Evolutionary conservation across 257 asterid genomes (phyloP).

Genomic region (Leptodermis oblonga): DNA sequence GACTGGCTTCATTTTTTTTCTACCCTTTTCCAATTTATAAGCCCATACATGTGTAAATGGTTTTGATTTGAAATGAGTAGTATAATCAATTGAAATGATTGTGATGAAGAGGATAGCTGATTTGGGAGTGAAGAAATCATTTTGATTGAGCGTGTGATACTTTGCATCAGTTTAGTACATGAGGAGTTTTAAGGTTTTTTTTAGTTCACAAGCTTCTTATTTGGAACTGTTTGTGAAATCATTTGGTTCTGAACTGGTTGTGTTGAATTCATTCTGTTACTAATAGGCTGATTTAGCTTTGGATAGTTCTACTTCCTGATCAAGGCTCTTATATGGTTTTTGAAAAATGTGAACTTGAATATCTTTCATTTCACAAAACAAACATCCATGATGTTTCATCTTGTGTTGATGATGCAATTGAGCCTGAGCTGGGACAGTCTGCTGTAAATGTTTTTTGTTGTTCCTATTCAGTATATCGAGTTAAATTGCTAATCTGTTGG

Average conservation of each 20-base stretch:
- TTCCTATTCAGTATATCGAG: too few relatives aligned
- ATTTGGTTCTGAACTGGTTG: background rate
- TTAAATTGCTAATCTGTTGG: background rate
- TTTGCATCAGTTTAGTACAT: background rate
- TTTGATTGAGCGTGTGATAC: background rate
- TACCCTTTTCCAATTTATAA: background rate
- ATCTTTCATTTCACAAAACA: too few relatives aligned
- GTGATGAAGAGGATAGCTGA: background rate
- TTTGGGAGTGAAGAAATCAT: background rate
- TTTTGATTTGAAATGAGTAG: background rate
- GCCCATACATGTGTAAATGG: background rate
- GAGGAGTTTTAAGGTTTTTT: background rate
- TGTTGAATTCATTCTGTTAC: background rate
- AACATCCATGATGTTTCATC: background rate
- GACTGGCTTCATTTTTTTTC: background rate
- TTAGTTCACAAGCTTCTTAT: background rate
- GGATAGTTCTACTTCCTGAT: background rate
- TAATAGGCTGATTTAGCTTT: too few relatives aligned
- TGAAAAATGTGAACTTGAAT: background rate
- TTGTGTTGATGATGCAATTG: background rate
- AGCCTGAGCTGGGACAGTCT: background rate
- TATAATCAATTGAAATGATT: background rate
- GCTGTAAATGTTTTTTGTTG: background rate
- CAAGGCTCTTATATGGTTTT: background rate
- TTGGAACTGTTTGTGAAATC: background rate